Evolutionary conservation across 345 rosid genomes (phyloP).

Genomic region (Dovyalis caffra): DNA sequence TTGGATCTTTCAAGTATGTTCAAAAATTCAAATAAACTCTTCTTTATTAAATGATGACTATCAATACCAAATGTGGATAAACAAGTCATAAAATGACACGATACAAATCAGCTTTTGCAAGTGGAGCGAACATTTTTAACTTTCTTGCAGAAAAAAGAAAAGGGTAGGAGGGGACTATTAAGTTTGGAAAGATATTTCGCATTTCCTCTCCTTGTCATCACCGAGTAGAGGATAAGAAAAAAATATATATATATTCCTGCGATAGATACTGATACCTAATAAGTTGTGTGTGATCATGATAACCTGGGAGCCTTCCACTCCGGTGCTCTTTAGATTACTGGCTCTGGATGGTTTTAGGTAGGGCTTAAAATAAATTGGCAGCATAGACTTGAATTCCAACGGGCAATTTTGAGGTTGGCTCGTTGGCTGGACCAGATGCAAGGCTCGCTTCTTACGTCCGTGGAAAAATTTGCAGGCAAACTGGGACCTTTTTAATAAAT

Average conservation of each 20-base stretch:
- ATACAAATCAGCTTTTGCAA: neutral
- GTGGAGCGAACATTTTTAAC: neutral
- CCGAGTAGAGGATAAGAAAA: neutral
- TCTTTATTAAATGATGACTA: too few species aligned
- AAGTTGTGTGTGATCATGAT: neutral
- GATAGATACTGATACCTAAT: neutral
- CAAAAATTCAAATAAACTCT: too few species aligned
- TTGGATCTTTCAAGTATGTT: too few species aligned
- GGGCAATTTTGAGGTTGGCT: neutral
- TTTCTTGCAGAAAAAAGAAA: neutral
- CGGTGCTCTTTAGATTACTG: too few species aligned
- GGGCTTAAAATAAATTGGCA: neutral
- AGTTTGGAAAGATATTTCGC: neutral
- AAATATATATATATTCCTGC: neutral
- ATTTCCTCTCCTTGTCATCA: neutral
- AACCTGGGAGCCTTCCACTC: neutral
- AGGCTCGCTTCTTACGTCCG: neutral
- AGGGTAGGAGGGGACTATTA: neutral
- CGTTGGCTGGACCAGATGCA: neutral
- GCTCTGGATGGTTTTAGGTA: neutral
- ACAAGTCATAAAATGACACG: neutral
- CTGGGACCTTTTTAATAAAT: neutral
- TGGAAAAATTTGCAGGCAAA: neutral
- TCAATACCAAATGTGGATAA: too few species aligned
- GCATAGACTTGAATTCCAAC: neutral